A percentile compares a stretch with the other conserved stretches of the same genome.
These are phyloP conservation scores for Pisolithus microcarpus DNA, from an alignment of 768 basidiomycete genomes.

Conservation along the genomic window DNA sequence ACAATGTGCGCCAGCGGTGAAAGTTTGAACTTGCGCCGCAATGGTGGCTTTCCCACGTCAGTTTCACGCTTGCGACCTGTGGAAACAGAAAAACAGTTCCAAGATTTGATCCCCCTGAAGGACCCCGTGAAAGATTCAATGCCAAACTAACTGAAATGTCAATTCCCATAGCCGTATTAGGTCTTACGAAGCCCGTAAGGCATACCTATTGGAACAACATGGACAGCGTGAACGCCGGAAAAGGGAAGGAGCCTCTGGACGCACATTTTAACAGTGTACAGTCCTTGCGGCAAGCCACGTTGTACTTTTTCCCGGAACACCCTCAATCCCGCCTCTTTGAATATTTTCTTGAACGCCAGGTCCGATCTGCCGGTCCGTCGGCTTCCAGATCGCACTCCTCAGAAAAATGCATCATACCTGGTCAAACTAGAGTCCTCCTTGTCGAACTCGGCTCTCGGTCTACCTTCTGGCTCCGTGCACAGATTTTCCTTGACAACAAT, in stretches of 20 bases:
- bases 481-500: conserved; percentile 92
- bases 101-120: too few species aligned
- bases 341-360: conserved; percentile 69
- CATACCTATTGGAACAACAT: too few species aligned
- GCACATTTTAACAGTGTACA: conserved; percentile 85
- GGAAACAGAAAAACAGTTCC: too few species aligned
- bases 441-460: conserved; percentile 60
- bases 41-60: neutral
- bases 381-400: neutral
- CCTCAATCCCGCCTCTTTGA: conserved; percentile 63
- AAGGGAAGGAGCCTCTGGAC: conserved; percentile 14
- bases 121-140: too few species aligned
- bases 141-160: too few species aligned
- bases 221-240: neutral
- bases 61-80: neutral
- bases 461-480: conserved; percentile 52
- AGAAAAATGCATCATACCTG: conserved; percentile 35
- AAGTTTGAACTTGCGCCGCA: too few species aligned
- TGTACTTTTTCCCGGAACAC: conserved; percentile 74
- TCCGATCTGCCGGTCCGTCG: conserved; percentile 56
- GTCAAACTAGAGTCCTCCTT: conserved; percentile 86
- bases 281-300: conserved; percentile 69
- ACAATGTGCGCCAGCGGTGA: too few species aligned
- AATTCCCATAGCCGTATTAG: too few species aligned
- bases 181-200: too few species aligned